phyloP scores from a whole-genome alignment of 2,329 filamentous ascomycete species.

The Acephala macrosclerotiorum region DNA sequence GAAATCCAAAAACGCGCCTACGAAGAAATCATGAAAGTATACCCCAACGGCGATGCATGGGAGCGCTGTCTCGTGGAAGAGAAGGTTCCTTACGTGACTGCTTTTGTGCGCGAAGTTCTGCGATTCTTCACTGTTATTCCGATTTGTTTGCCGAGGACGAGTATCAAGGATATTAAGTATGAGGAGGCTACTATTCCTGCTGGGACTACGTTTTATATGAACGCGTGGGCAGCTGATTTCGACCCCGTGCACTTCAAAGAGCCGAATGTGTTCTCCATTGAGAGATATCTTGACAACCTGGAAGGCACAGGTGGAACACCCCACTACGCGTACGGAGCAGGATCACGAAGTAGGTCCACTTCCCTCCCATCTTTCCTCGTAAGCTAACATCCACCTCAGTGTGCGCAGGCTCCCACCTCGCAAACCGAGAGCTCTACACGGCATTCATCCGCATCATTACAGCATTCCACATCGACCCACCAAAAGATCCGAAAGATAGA shows the following conservation, averaged over 20 bases:
- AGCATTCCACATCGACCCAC: slow-evolving; percentile 61
- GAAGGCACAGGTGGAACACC: slow-evolving; percentile 62
- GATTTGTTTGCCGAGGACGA: slow-evolving; percentile 76
- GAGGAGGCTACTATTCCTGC: slow-evolving; percentile 72
- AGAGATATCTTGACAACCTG: slow-evolving; percentile 68
- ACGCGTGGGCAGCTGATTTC: slow-evolving; percentile 78
- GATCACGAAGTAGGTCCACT: no score
- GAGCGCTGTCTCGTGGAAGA: slow-evolving; percentile 75
- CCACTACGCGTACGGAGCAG: slow-evolving; percentile 69
- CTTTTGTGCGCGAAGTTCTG: slow-evolving; percentile 79
- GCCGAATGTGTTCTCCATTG: slow-evolving; percentile 69
- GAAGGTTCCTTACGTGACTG: slow-evolving; percentile 79
- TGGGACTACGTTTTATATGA: slow-evolving; percentile 84
- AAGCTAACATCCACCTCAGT: no score
- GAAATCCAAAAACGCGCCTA: slow-evolving; percentile 75
- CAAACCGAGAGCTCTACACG: slow-evolving; percentile 68
- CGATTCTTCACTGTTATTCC: slow-evolving; percentile 83
- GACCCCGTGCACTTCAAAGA: slow-evolving; percentile 72
- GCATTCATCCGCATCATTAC: slow-evolving; percentile 65
- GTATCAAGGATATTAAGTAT: slow-evolving; percentile 76
- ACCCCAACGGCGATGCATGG: slow-evolving; percentile 80
- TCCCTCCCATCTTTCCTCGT: no score
- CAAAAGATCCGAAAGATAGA: slow-evolving; percentile 53
- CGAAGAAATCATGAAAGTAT: slow-evolving; percentile 72
- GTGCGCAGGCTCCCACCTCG: slow-evolving; percentile 69